phyloP scores from a whole-genome alignment of 768 basidiomycete genomes.

The Mycena epipterygia region DNA sequence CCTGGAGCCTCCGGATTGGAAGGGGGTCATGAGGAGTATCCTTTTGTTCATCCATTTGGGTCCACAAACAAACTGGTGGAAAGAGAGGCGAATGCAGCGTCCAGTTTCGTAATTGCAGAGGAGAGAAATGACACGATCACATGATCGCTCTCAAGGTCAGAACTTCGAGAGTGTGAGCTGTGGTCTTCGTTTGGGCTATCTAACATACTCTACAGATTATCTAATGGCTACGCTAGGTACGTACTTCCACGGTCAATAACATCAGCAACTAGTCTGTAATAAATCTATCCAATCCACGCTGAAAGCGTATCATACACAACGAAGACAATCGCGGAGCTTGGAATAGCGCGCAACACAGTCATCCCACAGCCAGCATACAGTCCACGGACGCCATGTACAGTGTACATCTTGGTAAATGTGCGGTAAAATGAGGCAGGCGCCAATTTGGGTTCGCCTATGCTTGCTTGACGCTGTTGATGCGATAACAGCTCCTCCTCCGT shows the following conservation, averaged over 20 bases:
- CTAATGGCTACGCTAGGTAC: too few relatives aligned
- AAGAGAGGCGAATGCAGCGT: not conserved
- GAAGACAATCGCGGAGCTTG: conserved; percentile 94
- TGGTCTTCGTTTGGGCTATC: not conserved
- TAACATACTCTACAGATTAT: too few relatives aligned
- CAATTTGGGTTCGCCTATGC: conserved; percentile 30
- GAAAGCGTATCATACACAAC: conserved; percentile 88
- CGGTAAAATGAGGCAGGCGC: conserved; percentile 57
- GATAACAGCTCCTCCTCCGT: conserved; percentile 91
- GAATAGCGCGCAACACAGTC: conserved; percentile 87
- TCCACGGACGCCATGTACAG: conserved; percentile 81
- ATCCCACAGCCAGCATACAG: conserved; percentile 95
- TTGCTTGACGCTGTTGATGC: conserved; percentile 41
- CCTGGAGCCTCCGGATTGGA: conserved; percentile 82
- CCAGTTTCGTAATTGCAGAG: not conserved
- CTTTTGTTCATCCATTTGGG: not conserved
- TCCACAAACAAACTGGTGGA: not conserved
- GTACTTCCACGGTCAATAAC: conserved; percentile 18
- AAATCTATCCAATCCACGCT: conserved; percentile 55
- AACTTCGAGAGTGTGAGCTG: conserved; percentile 6
- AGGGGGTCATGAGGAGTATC: conserved; percentile 55
- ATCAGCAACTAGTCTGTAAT: too few relatives aligned
- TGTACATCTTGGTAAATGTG: conserved; percentile 80
- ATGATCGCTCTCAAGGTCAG: not conserved
- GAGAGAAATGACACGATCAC: conserved; percentile 15